Percentiles rank a stretch among this genome's conserved stretches.
These are phyloP conservation scores for Sporodiniella umbellata DNA, from an alignment of 371 early-diverging fungal species.

Conservation along the genomic window DNA sequence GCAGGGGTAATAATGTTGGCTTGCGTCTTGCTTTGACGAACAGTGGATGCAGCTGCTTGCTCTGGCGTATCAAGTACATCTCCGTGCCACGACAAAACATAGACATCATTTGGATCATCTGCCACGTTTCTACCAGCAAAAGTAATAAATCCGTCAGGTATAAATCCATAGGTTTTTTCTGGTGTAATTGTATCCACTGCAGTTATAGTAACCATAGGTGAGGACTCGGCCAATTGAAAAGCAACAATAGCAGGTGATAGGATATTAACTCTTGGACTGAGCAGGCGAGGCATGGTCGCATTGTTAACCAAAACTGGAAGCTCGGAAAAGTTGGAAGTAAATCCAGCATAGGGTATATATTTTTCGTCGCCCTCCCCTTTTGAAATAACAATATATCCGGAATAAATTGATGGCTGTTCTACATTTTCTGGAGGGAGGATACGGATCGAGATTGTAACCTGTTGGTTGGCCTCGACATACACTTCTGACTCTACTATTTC, in stretches of 20 bases:
- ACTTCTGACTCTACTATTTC: constrained; percentile 15
- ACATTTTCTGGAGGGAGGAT: constrained; percentile 25
- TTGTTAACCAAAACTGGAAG: constrained; percentile 36
- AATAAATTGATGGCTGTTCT: constrained; percentile 30
- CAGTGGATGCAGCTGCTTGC: constrained; percentile 7
- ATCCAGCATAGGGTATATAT: constrained; percentile 43
- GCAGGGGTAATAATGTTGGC: not conserved
- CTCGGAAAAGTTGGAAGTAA: constrained; percentile 20
- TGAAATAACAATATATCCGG: constrained; percentile 30
- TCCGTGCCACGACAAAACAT: constrained; percentile 31
- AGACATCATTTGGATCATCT: constrained; percentile 20
- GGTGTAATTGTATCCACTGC: constrained; percentile 22
- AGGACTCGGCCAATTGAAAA: constrained; percentile 26
- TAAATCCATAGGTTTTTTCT: constrained; percentile 14
- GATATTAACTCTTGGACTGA: constrained; percentile 2
- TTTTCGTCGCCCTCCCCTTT: constrained; percentile 13
- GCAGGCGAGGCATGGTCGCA: constrained; percentile 27
- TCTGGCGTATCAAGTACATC: constrained; percentile 26
- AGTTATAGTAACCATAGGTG: constrained; percentile 22
- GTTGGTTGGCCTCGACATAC: constrained; percentile 19
- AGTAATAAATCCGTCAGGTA: constrained; percentile 33
- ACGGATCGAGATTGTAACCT: constrained; percentile 21
- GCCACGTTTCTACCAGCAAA: constrained; percentile 30
- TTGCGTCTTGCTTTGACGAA: not conserved
- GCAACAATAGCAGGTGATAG: constrained; percentile 17